Evolutionary conservation across 2,329 filamentous ascomycete genomes (phyloP), one percentile per base, ranked within the genome.

Genomic region (Clarireedia hainanense): DNA sequence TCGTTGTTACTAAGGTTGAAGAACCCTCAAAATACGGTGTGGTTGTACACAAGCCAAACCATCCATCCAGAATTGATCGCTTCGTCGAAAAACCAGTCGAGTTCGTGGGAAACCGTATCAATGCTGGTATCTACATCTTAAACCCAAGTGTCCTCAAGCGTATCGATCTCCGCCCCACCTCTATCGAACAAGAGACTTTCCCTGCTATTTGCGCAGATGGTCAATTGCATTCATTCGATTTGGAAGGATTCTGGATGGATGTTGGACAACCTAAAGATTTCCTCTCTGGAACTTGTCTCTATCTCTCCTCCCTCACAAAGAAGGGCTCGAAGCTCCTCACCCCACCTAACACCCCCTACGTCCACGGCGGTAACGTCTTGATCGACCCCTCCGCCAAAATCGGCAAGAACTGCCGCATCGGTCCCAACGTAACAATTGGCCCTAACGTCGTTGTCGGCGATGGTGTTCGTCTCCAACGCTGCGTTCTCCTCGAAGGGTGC

Each of bases 61-160:
- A 96, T 75, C 76, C 89, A 54, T 89, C 90, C 47, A 85, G 89
- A 70, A 97, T 99, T 73, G 94, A 99, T 75, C 91, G 94, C 65
- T 99, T 99, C 77, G 94, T 99, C 65, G 92, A 99, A 83, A 99
- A 99, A 81, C 92, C 92, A 39, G 89, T 97, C 71, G 90, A 97
- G 76, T 97, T 96, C 70, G 92, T 97, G 57, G 92, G 92, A 68
- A 97, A 97, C 82, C 88, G 92, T 63, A 97, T 97, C 81, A 97
- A 97, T 69, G 94, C 92, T 65, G 94, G 94, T 75, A 89, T 97
- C 75, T 97, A 97, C 80, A 95, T 97, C 68, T 80, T 97, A 68
- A 97, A 96, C 80, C 91, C 91, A 49, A 91, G 86, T 51, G 84
- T 97, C 42, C 83, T 99, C 58, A 78, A 85, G 64, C 88, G 92